Conservation (phyloP, 257 asterid species). For the Jaltomata sinuosa region DNA sequence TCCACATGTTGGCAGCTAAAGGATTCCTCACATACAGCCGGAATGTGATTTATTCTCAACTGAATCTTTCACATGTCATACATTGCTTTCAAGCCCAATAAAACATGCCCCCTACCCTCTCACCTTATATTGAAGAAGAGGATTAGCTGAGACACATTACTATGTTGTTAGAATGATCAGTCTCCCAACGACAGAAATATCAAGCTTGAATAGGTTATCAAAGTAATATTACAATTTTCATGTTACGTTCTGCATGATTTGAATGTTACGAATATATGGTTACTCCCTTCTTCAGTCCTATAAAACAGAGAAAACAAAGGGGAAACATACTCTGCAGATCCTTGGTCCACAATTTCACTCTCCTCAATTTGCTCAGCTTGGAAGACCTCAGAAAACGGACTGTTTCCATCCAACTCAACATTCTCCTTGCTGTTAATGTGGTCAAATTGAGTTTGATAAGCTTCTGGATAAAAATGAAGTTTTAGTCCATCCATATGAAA, state of each 20-base stretch:
- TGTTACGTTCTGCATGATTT: neutral
- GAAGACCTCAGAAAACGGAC: constrained; percentile 28
- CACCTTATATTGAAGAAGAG: neutral
- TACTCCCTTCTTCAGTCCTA: neutral
- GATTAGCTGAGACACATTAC: neutral
- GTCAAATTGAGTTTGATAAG: constrained; percentile 8
- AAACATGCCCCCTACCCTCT: neutral
- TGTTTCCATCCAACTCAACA: constrained; percentile 21
- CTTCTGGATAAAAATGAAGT: constrained; percentile 22
- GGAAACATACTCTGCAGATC: constrained; percentile 25
- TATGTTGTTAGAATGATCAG: neutral
- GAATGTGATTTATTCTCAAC: neutral
- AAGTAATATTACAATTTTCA: neutral
- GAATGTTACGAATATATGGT: too few relatives aligned
- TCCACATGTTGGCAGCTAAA: neutral
- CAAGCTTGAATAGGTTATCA: neutral
- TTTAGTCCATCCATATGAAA: neutral
- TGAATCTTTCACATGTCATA: neutral
- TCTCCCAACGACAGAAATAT: neutral
- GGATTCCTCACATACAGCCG: neutral
- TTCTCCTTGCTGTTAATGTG: constrained; percentile 4
- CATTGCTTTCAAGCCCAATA: neutral
- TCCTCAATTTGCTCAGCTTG: constrained; percentile 27
- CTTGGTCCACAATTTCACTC: constrained; percentile 20
- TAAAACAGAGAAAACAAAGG: neutral